These are phyloP conservation scores for Ophiosphaerella korrae DNA, from an alignment of 2,329 filamentous ascomycete species.

Conservation along the genomic window DNA sequence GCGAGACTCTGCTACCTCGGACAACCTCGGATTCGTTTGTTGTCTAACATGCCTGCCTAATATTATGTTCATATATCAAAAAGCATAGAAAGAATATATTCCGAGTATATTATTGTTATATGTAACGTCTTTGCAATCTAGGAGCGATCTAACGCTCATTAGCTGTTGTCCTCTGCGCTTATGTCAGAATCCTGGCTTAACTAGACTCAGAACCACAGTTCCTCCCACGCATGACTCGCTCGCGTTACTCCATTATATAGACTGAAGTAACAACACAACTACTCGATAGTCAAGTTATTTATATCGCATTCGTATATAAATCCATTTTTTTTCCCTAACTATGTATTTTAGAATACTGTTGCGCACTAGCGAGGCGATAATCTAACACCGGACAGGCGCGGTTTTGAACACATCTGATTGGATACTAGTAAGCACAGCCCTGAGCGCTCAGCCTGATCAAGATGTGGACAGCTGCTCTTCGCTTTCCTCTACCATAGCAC, in stretches of 20 bases:
- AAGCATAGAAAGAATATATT: background rate
- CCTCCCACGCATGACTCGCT: too few species aligned
- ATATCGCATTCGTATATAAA: background rate
- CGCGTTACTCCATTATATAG: background rate
- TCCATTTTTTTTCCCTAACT: background rate
- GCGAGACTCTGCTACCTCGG: conserved; percentile 1
- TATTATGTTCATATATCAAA: background rate
- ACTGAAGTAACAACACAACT: background rate
- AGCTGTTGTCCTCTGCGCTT: background rate
- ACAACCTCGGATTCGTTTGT: background rate
- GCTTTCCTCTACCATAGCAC: conserved; percentile 1
- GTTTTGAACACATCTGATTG: background rate
- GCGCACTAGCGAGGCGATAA: background rate
- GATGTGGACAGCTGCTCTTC: conserved; percentile 1
- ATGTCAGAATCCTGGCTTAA: background rate
- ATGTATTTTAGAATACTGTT: background rate
- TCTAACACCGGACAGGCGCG: background rate
- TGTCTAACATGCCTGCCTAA: background rate
- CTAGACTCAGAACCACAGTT: too few species aligned
- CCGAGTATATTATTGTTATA: background rate
- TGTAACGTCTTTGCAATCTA: background rate
- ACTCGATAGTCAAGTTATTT: background rate
- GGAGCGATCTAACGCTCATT: conserved; percentile 1
- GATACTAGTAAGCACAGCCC: background rate
- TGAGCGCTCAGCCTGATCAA: conserved; percentile 1